Evolutionary conservation across 164 flowering plant genomes (phyloP), one percentile per base, ranked within the genome.

Genomic region (Amborella trichopoda): DNA sequence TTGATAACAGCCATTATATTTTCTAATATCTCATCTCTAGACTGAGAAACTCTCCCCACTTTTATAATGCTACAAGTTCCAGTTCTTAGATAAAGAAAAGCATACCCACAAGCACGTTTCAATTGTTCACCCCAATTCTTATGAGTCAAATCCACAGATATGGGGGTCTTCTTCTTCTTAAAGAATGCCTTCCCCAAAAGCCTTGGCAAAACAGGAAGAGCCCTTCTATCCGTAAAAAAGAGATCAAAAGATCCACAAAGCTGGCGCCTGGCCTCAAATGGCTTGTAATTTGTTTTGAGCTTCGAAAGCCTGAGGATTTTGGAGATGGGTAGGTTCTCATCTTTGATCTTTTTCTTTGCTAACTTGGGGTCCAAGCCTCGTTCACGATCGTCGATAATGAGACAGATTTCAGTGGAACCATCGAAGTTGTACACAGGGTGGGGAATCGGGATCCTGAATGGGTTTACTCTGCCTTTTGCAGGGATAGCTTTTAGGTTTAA

Each of bases 401-500:
- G 68, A 56, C 94, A 83, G 46, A 71, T 51, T 52, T 79, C 75
- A 14, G 75, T 23, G 37, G 59, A 44, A 22, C 46, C 30, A 23
- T 48, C 56, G 1, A 55, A 33, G 40, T 70, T 40, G 47, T 62
- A 50, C 40, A 81, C 54, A 3, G 95, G 72, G 53, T 77, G 65
- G 1, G 94, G 80, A 6, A 90, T 74, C 9, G 75, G 70, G 70
- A 90, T 69, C 49, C 67, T 74, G 75, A 48, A 52, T 6, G 95
- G 70, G 44, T 75, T 80, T 0, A 66, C 62, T 49, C 82, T 80
- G 20, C 53, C 41, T 3, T 67, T 65, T 1, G 60, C 43, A 1
- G 97, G 97, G 61, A 86, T 81, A 53, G 79, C 83, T 44, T 76
- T 86, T 28, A 90, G 79, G 50, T 91, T 76, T 9, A 90, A 40